Conservation (phyloP, 2,329 filamentous ascomycete species). For the Berkeleyomyces rouxiae region DNA sequence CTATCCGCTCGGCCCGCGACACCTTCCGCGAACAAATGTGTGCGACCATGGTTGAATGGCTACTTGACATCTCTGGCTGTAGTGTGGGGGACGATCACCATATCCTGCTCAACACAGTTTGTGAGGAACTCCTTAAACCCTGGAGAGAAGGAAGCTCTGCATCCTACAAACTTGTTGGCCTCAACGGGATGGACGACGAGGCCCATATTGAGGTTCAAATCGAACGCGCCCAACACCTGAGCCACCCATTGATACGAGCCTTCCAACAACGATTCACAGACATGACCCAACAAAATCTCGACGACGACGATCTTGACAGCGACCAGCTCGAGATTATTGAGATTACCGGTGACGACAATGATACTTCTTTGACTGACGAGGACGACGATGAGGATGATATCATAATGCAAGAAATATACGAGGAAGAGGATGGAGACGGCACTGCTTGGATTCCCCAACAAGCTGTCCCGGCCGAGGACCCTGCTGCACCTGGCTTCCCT, state of each 20-base stretch:
- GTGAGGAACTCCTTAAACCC: slow-evolving; percentile 74
- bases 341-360: slow-evolving; percentile 20
- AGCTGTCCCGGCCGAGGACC: not conserved
- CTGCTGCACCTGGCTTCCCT: slow-evolving; percentile 60
- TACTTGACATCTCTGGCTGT: slow-evolving; percentile 81
- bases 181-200: slow-evolving; percentile 69
- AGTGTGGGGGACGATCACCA: slow-evolving; percentile 64
- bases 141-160: slow-evolving; percentile 80
- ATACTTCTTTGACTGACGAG: not conserved
- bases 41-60: slow-evolving; percentile 92
- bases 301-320: slow-evolving; percentile 31
- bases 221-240: slow-evolving; percentile 21
- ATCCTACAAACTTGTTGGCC: slow-evolving; percentile 60
- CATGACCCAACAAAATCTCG: slow-evolving; percentile 7
- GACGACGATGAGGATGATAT: slow-evolving; percentile 5
- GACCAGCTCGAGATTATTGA: slow-evolving; percentile 26
- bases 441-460: slow-evolving; percentile 17
- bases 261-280: slow-evolving; percentile 17
- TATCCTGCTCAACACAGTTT: slow-evolving; percentile 66
- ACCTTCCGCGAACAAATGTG: slow-evolving; percentile 98
- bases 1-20: slow-evolving; percentile 80
- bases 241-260: slow-evolving; percentile 23
- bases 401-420: slow-evolving; percentile 3
- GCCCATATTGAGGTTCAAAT: slow-evolving; percentile 41
- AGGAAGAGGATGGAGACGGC: slow-evolving; percentile 51